A percentile compares a stretch with the other conserved stretches of the same genome.
Evolutionary conservation across 306 rosid species (phyloP).

Genomic region (Vachellia pachyceras): DNA sequence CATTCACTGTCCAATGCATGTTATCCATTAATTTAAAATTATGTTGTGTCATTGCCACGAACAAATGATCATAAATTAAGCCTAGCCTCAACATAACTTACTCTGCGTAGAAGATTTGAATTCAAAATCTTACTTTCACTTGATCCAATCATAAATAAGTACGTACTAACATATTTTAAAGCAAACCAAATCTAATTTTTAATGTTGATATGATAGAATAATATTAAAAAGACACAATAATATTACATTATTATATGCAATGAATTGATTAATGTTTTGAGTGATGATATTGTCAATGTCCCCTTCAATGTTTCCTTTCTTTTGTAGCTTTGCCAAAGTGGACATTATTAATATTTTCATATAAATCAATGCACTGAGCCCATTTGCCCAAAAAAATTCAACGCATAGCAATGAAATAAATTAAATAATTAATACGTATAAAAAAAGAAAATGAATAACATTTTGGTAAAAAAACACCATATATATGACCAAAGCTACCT

Average conservation of each 20-base stretch:
- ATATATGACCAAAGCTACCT: neutral
- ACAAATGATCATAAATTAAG: neutral
- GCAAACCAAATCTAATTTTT: neutral
- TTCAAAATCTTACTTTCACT: neutral
- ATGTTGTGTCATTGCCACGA: neutral
- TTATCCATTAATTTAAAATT: neutral
- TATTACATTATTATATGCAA: neutral
- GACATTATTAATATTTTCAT: neutral
- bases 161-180: neutral
- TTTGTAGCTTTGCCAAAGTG: constrained; percentile 4
- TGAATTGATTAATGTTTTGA: neutral
- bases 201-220: neutral
- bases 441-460: neutral
- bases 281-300: neutral
- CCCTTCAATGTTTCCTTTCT: constrained; percentile 28
- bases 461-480: constrained; percentile 15
- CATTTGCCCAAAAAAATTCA: neutral
- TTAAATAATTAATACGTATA: neutral
- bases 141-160: neutral
- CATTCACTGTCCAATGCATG: neutral
- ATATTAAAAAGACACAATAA: neutral
- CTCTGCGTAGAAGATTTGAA: neutral
- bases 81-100: neutral
- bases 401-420: neutral
- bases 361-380: constrained; percentile 26